Evolutionary conservation across 2,329 filamentous ascomycete genomes (phyloP), one percentile per base, ranked within the genome.

Genomic region (Plenodomus biglobosus): DNA sequence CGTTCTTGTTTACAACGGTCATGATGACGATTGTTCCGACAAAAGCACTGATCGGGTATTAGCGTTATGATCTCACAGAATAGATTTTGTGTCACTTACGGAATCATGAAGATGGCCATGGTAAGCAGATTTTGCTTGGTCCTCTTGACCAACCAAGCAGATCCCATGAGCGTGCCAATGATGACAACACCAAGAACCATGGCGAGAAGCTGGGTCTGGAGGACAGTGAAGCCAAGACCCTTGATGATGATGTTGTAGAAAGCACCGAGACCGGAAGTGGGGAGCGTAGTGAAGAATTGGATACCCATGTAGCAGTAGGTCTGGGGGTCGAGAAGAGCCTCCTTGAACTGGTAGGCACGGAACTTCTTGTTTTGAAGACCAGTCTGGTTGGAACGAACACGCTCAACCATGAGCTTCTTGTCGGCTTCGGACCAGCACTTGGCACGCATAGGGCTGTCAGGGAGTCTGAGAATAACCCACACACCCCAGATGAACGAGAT

Each of bases 131-230:
- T 91, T 70, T 90, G 86, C n/a, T 77, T 73, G 1, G 79, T 86
- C 68, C 80, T 86, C 72, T 84, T 86, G 13, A 85, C 85, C 3
- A 90, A 63, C 79, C 80, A 90, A 0, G 83, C 80, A 0, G 85
- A 87, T 0, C 75, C 75, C 20, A 90, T 73, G 1, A 91, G 75
- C 3, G 90, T 81, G 40, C 85, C 75, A 52, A 91, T 88, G 58
- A 90, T 90, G 57, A 87, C 87, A 34, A 81, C 82, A 4, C 87
- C 87, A 0, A 89, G 75, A 0, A 90, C 87, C 85, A 91, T 90
- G 34, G 85, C 81, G 19, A 92, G 74, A 1, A 92, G 75, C 70
- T 90, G 87, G 0, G 87, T 89, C 68, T 91, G 73, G 6, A 90
- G 75, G 0, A 76, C 73, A 0, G 74, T 78, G 61, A 90, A 92